Evolutionary conservation across 306 rosid species (phyloP).

Genomic region (Biancaea sappan): DNA sequence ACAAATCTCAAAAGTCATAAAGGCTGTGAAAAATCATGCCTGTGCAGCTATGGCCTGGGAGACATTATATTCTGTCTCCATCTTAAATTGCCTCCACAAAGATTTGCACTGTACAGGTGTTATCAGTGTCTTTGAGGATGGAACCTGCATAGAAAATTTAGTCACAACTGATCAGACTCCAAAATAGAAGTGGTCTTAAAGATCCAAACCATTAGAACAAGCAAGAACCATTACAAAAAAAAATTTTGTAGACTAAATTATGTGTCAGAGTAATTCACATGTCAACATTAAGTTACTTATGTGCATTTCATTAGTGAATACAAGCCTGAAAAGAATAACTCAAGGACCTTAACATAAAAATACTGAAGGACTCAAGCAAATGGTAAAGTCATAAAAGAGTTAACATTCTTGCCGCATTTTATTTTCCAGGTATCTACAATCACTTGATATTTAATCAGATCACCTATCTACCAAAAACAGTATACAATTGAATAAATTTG

Average conservation of each 20-base stretch:
- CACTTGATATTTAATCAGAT: neutral
- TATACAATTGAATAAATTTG: constrained; percentile 14
- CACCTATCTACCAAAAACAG: neutral
- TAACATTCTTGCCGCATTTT: constrained; percentile 1
- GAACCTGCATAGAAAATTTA: constrained; percentile 50
- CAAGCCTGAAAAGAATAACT: neutral
- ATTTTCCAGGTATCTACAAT: constrained; percentile 3
- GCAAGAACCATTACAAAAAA: neutral
- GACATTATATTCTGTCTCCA: constrained; percentile 80
- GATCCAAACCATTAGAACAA: constrained; percentile 23
- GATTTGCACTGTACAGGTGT: constrained; percentile 94
- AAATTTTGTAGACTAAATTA: neutral
- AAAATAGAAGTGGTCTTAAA: constrained; percentile 15
- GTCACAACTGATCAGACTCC: constrained; percentile 22
- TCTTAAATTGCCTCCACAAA: constrained; percentile 87
- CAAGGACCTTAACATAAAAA: neutral
- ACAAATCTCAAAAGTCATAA: constrained; percentile 21
- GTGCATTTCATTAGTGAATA: constrained; percentile 11
- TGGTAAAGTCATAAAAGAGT: neutral
- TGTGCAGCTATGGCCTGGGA: constrained; percentile 94
- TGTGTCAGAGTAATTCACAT: neutral
- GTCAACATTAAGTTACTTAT: constrained; percentile 8
- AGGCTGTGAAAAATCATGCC: constrained; percentile 47
- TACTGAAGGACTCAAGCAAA: neutral
- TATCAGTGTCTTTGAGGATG: constrained; percentile 72